Percentiles rank a stretch among this genome's conserved stretches.
Conservation (phyloP, 345 rosid genomes). For the Gossypium longicalyx region DNA sequence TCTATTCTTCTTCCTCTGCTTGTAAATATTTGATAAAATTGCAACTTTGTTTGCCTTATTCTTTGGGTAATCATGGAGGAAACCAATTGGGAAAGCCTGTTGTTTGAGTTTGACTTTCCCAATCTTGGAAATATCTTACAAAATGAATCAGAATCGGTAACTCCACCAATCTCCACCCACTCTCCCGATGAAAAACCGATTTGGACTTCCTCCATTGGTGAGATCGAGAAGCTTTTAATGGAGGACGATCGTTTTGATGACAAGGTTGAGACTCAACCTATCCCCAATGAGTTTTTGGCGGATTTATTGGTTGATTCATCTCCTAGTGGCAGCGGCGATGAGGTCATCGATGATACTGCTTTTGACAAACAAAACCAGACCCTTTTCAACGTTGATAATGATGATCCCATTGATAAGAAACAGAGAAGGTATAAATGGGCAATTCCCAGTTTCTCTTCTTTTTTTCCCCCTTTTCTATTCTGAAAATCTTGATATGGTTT, state of each 20-base stretch:
- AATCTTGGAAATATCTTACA: background rate
- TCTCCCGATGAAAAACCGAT: constrained; percentile 5
- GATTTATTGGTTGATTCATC: constrained; percentile 37
- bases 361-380: background rate
- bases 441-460: background rate
- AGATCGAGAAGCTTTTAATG: constrained; percentile 42
- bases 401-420: constrained; percentile 36
- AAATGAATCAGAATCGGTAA: background rate
- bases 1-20: background rate
- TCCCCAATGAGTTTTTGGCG: constrained; percentile 28
- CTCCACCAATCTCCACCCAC: background rate
- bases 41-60: background rate
- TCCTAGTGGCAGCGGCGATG: constrained; percentile 9
- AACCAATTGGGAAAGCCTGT: background rate
- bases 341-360: constrained; percentile 16
- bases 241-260: constrained; percentile 21
- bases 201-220: constrained; percentile 33
- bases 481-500: background rate
- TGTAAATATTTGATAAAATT: background rate
- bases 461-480: too few relatives aligned
- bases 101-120: background rate
- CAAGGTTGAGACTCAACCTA: constrained; percentile 9
- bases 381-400: background rate
- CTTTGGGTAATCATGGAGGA: constrained; percentile 3
- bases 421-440: constrained; percentile 29